Percentiles rank a stretch among this genome's conserved stretches.
These are phyloP conservation scores for Yamadazyma pseudoaaseri DNA, from an alignment of 1,139 yeast genomes.

Conservation along the genomic window DNA sequence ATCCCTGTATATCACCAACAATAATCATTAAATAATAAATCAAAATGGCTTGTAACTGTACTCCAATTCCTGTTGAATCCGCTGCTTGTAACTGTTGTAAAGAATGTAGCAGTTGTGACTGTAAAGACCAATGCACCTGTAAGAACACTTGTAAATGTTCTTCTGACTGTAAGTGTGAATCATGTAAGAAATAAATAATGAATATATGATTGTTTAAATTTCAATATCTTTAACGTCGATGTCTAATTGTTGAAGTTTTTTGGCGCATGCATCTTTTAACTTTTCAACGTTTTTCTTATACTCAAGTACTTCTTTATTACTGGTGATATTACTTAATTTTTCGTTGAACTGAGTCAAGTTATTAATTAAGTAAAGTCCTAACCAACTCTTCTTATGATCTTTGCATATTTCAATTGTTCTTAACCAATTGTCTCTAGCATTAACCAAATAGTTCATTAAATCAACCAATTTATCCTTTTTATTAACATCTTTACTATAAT, in stretches of 20 bases:
- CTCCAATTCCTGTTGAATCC: neutral
- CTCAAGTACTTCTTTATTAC: conserved; percentile 20
- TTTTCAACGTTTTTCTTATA: conserved; percentile 23
- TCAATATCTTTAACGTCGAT: conserved; percentile 8
- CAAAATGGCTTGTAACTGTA: conserved; percentile 4
- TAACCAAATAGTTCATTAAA: conserved; percentile 25
- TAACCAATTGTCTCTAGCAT: conserved; percentile 54
- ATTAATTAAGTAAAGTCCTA: conserved; percentile 56
- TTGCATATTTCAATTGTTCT: conserved; percentile 78
- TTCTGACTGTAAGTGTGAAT: conserved; percentile 3
- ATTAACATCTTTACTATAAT: conserved; percentile 13
- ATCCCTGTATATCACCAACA: no score
- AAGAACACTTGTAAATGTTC: conserved; percentile 3
- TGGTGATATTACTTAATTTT: conserved; percentile 18
- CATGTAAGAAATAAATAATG: conserved; percentile 1
- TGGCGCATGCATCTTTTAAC: conserved; percentile 18
- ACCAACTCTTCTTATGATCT: conserved; percentile 70
- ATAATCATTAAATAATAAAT: no score
- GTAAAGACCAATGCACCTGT: conserved; percentile 3
- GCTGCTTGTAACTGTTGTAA: conserved; percentile 4
- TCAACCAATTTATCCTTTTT: conserved; percentile 27
- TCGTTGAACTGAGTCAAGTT: conserved; percentile 19
- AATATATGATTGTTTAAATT: conserved; percentile 2
- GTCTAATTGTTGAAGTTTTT: conserved; percentile 21
- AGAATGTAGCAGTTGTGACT: conserved; percentile 6